Conservation (phyloP, 148 eudicot genomes). For the Oxyria digyna region DNA sequence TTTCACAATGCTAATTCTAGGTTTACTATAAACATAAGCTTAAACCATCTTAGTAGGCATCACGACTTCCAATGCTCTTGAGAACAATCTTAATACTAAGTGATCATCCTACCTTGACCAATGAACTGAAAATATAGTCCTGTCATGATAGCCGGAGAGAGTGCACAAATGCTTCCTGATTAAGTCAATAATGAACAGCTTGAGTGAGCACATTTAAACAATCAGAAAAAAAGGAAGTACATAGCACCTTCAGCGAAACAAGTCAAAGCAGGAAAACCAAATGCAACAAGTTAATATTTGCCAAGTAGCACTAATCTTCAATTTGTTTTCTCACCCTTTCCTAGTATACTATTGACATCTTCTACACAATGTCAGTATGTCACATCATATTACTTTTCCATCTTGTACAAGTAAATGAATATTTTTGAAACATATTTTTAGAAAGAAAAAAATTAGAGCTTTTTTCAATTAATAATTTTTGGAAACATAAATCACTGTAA, state of each 20-base stretch:
- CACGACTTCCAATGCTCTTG: neutral
- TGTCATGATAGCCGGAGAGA: constrained; percentile 85
- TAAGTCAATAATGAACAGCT: neutral
- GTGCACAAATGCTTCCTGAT: constrained; percentile 82
- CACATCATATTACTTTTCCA: neutral
- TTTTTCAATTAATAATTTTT: neutral
- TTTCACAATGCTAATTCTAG: neutral
- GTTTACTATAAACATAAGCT: neutral
- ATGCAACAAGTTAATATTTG: neutral
- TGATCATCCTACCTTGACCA: constrained; percentile 67
- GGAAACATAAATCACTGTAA: neutral
- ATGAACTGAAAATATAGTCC: constrained; percentile 81
- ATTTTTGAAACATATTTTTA: too few relatives aligned
- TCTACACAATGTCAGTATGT: neutral
- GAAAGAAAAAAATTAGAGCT: too few relatives aligned
- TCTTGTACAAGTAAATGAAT: neutral
- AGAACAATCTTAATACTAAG: neutral
- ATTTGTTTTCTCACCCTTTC: neutral
- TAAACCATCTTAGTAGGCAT: constrained; percentile 1
- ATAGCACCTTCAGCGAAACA: neutral
- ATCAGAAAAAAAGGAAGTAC: neutral
- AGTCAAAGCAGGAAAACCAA: neutral
- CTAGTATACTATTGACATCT: neutral
- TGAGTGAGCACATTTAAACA: neutral
- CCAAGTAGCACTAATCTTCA: neutral